These are phyloP conservation scores for Leishmania guyanensis DNA, from an alignment of 208 protist genomes.

Conservation along the genomic window DNA sequence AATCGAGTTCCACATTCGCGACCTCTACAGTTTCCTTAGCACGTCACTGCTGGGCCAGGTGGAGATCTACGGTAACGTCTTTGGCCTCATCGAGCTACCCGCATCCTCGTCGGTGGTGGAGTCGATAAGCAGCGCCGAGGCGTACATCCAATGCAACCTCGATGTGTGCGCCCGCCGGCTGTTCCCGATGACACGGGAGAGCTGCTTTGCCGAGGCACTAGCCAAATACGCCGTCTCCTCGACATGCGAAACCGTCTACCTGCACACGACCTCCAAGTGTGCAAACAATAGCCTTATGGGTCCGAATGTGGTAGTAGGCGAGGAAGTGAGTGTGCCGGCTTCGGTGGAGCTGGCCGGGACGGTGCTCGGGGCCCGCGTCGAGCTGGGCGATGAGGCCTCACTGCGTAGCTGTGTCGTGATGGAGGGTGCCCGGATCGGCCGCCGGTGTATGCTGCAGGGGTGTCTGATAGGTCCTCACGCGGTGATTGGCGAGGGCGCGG, in stretches of 20 bases:
- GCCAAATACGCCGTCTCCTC: conserved; percentile 72
- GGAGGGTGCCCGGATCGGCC: conserved; percentile 60
- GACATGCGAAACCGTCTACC: conserved; percentile 72
- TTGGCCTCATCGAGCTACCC: conserved; percentile 61
- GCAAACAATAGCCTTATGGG: conserved; percentile 28
- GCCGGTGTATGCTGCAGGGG: conserved; percentile 51
- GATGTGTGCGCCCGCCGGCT: conserved; percentile 77
- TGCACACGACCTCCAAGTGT: conserved; percentile 54
- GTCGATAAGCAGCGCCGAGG: conserved; percentile 55
- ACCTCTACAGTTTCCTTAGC: conserved; percentile 72
- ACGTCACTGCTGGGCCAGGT: conserved; percentile 57
- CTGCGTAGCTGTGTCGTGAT: conserved; percentile 75
- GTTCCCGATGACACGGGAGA: conserved; percentile 84
- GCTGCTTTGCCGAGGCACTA: conserved; percentile 72
- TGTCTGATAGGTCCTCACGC: conserved; percentile 61
- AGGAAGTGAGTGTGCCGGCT: conserved; percentile 51
- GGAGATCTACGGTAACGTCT: conserved; percentile 79
- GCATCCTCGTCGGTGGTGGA: conserved; percentile 48
- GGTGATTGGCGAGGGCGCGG: conserved; percentile 45
- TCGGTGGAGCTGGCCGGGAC: conserved; percentile 56
- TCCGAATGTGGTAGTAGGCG: conserved; percentile 71
- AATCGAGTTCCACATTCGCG: conserved; percentile 69
- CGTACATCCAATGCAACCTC: conserved; percentile 82
- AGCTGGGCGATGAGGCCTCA: conserved; percentile 52
- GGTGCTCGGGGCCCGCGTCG: conserved; percentile 56